Evolutionary conservation across 163 green algal species (phyloP), one percentile per base, ranked within the genome.

Genomic region (Coccomyxa subellipsoidea): DNA sequence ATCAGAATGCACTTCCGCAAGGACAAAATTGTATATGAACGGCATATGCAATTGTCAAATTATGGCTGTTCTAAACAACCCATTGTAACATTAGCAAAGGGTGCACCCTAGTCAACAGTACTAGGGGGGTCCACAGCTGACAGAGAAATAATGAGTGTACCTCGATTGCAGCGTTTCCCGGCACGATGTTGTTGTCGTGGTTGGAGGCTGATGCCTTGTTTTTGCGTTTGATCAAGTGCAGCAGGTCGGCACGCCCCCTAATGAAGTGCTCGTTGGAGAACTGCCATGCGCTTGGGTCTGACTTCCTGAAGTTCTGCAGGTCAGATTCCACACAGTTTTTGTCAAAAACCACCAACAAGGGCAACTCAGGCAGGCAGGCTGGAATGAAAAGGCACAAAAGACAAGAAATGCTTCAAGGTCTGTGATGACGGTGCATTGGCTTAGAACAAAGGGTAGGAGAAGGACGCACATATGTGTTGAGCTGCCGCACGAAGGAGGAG

Each of bases 261-360:
- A 97, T 66, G 76, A 99, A 99, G 77, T 94, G 88, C 69, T 98
- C 92, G 79, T 98, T 98, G 21, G 94, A 90, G 90, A 99, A 99
- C 91, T 99, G 94, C 95, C 94, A 99, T 7, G 93, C 89, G 86
- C 99, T 97, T 29, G 96, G 94, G 84, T 99, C 93, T 4, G 97
- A 90, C 81, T 99, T 99, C 23, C 95, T 90, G 86, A 99, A 99
- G 39, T 96, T 96, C 92, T 98, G 90, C 54, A 81, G n/a, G 47
- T 35, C 36, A 69, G 76, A 37, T 36, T 70, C 15, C 29, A 8
- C 31, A 29, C 32, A n/a, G 32, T 15, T 27, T 54, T 15, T 69
- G 15, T 21, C 21, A 21, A 12, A 69, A 21, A 21, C 53, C 21
- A 12, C 21, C 53, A 69, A 69, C 53, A 69, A 21, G 15, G 21